Conservation (phyloP, 306 rosid species). For the Citrullus mucosospermus region DNA sequence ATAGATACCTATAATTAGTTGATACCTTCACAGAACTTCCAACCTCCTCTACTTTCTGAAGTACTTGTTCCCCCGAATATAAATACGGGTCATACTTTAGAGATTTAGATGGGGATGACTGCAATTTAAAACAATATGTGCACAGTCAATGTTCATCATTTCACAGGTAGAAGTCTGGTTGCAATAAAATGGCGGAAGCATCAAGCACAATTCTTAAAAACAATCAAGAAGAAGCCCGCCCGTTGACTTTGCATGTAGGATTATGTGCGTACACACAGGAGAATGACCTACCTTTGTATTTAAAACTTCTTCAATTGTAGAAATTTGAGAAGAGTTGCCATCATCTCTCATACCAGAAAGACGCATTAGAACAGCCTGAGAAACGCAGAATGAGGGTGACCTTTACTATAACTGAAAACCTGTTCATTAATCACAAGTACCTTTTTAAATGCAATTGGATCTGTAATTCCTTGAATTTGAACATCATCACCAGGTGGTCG, state of each 20-base stretch:
- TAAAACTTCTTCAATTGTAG: slow-evolving; percentile 40
- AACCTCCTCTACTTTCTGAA: slow-evolving; percentile 89
- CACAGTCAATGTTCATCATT: background rate
- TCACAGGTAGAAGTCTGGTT: background rate
- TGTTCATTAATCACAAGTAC: slow-evolving; percentile 17
- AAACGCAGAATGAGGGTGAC: background rate
- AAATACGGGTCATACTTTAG: slow-evolving; percentile 32
- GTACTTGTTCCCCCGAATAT: slow-evolving; percentile 39
- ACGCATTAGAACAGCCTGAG: slow-evolving; percentile 78
- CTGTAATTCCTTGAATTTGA: slow-evolving; percentile 72
- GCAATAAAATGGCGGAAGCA: background rate
- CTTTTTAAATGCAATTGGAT: slow-evolving; percentile 79
- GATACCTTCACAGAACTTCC: slow-evolving; percentile 83
- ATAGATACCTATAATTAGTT: background rate
- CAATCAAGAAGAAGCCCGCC: background rate
- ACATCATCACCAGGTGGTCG: slow-evolving; percentile 86
- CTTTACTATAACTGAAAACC: background rate
- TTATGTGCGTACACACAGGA: background rate
- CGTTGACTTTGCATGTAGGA: background rate
- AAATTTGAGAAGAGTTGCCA: slow-evolving; percentile 37
- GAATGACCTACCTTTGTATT: slow-evolving; percentile 36
- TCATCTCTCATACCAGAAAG: slow-evolving; percentile 57
- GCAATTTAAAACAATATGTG: slow-evolving; percentile 12
- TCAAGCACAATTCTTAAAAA: background rate
- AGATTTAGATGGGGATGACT: slow-evolving; percentile 59